Evolutionary conservation across 176 grass and related monocot species (phyloP).

Genomic region (Areca catechu): DNA sequence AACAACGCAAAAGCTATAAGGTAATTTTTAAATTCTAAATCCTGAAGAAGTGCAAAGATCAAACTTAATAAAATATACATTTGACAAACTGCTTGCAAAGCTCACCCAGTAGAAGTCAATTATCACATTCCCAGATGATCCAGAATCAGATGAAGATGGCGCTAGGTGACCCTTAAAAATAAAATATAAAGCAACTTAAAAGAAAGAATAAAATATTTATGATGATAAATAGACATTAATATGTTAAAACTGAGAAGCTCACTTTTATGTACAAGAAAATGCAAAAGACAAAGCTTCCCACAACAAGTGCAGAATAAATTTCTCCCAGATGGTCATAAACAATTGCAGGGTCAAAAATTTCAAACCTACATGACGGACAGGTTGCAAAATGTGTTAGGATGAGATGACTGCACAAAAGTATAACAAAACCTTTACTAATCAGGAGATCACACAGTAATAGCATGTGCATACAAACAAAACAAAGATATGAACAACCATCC

Average conservation of each 20-base stretch:
- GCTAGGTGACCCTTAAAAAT: slow-evolving; percentile 67
- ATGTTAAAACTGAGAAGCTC: not conserved
- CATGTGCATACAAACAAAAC: too few relatives aligned
- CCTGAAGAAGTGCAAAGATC: too few relatives aligned
- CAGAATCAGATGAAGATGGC: slow-evolving; percentile 97
- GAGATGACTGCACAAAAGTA: too few relatives aligned
- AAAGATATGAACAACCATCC: too few relatives aligned
- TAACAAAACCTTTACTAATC: too few relatives aligned
- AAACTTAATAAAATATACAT: too few relatives aligned
- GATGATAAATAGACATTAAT: not conserved
- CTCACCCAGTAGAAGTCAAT: slow-evolving; percentile 99
- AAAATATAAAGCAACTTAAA: not conserved
- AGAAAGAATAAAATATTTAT: slow-evolving; percentile 3
- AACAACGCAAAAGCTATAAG: too few relatives aligned
- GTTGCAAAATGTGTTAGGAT: too few relatives aligned
- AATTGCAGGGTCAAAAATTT: slow-evolving; percentile 71
- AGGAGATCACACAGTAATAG: too few relatives aligned
- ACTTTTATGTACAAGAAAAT: slow-evolving; percentile 89
- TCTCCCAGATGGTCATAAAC: slow-evolving; percentile 97
- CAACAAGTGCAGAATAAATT: slow-evolving; percentile 78
- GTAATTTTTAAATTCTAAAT: too few relatives aligned
- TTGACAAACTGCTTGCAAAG: not conserved
- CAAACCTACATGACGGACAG: slow-evolving; percentile 39
- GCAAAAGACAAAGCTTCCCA: slow-evolving; percentile 96
- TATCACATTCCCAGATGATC: slow-evolving; percentile 78